These are phyloP conservation scores for Beauveria sp. DNA, from an alignment of 2,329 filamentous ascomycete genomes.

Conservation along the genomic window DNA sequence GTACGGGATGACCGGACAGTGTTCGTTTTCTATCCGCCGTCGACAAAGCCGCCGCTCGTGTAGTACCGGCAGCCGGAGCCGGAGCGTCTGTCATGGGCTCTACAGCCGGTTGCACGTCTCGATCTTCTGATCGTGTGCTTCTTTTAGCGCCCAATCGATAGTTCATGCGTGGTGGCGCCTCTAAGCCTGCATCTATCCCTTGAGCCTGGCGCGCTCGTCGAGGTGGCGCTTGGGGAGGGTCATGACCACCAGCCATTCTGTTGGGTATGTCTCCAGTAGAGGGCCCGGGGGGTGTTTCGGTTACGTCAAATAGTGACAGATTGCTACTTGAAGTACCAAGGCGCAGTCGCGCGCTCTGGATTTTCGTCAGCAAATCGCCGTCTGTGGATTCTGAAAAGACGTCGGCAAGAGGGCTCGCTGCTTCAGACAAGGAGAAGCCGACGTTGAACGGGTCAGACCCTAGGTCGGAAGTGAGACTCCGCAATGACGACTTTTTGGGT, in stretches of 20 bases:
- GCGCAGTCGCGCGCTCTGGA: slow-evolving; percentile 43
- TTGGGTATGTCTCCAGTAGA: slow-evolving; percentile 17
- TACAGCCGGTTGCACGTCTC: slow-evolving; percentile 22
- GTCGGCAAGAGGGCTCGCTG: slow-evolving; percentile 35
- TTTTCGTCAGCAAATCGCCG: slow-evolving; percentile 50
- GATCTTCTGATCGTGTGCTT: slow-evolving; percentile 30
- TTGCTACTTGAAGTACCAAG: slow-evolving; percentile 31
- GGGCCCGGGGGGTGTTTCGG: slow-evolving; percentile 50
- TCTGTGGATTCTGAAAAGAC: slow-evolving; percentile 36
- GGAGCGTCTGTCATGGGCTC: slow-evolving; percentile 37
- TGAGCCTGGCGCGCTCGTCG: slow-evolving; percentile 49
- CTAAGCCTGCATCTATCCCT: slow-evolving; percentile 41
- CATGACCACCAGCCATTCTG: slow-evolving; percentile 23
- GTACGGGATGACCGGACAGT: slow-evolving; percentile 73
- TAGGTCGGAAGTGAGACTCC: slow-evolving; percentile 30
- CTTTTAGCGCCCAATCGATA: slow-evolving; percentile 43
- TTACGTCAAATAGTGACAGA: slow-evolving; percentile 41
- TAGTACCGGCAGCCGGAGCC: slow-evolving; percentile 28
- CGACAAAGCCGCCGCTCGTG: slow-evolving; percentile 29
- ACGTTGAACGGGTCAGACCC: slow-evolving; percentile 45
- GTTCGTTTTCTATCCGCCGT: slow-evolving; percentile 74
- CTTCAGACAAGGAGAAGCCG: slow-evolving; percentile 31
- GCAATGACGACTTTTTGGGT: slow-evolving; percentile 32
- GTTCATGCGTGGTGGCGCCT: slow-evolving; percentile 58
- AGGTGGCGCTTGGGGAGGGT: slow-evolving; percentile 44